Evolutionary conservation across 2,329 filamentous ascomycete genomes (phyloP).

Genomic region (Colletotrichum phormii): DNA sequence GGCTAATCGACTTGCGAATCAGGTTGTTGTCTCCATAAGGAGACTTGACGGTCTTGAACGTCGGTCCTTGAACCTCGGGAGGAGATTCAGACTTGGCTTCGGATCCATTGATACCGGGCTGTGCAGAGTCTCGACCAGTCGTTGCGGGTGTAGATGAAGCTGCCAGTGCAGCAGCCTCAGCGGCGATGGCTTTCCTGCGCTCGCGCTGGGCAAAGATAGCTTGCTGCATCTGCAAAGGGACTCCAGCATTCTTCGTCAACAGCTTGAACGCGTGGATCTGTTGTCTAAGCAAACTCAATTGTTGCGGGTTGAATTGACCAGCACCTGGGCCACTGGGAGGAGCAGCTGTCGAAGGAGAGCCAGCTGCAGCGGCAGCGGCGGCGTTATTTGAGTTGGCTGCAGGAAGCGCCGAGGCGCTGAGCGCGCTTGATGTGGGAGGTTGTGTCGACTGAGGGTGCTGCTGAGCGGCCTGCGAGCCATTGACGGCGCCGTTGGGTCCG

Average conservation of each 20-base stretch:
- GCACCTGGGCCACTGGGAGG: conserved; percentile 35
- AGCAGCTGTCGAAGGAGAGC: conserved; percentile 47
- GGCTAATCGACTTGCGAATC: conserved; percentile 74
- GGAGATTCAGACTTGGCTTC: conserved; percentile 51
- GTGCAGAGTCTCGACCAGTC: conserved; percentile 38
- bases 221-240: conserved; percentile 83
- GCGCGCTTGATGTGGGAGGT: conserved; percentile 48
- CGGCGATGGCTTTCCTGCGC: conserved; percentile 69
- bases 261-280: conserved; percentile 95
- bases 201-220: conserved; percentile 82
- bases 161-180: conserved; percentile 58
- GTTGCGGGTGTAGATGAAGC: conserved; percentile 43
- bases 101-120: conserved; percentile 49
- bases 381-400: conserved; percentile 38
- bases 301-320: conserved; percentile 78
- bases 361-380: conserved; percentile 42
- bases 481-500: conserved; percentile 64
- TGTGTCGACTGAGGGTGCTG: conserved; percentile 53
- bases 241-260: conserved; percentile 85
- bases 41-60: conserved; percentile 80
- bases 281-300: conserved; percentile 80
- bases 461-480: conserved; percentile 58
- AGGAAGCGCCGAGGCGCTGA: conserved; percentile 53
- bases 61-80: conserved; percentile 52
- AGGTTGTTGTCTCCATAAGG: conserved; percentile 70